Base-by-base conservation (phyloP, 495 filamentous ascomycete species). In the Aspergillus haitiensis region DNA sequence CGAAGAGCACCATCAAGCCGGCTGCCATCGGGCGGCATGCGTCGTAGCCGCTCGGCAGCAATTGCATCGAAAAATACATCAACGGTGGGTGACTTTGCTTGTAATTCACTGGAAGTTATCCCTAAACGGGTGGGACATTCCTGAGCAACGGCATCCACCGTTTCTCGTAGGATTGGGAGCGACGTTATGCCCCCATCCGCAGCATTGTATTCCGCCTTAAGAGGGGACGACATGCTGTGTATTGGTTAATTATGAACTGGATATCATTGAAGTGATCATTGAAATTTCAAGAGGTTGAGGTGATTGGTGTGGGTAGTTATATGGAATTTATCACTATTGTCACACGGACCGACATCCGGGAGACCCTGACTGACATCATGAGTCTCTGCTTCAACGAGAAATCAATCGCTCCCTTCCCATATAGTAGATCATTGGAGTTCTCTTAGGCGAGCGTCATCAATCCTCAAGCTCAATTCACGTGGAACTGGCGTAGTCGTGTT, bases 21-120 rank as follows among this genome's bases (percentile, higher is more conserved):
- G 58, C 75, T 76, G 3, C 75, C 75, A 70, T 78, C 73, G 8
- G 67, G 66, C 15, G 75, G 75, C 73, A 78, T 76, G 64, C 73
- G 73, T 6, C 75, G 71, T 12, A 78, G 64, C 32, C 75, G 64
- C 39, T 78, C 75, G 1, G 59, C 52, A 1, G 75, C 75, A 18
- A 78, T 68, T 4, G 69, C 63, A 54, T 78, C 72, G 48, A 78
- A 76, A 56, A 76, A 75, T 31, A 59, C 60, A 58, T 78, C 73
- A 5, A 76, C 64, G 1, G 63, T 75, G 0, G 72, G 66, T 12
- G 69, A 64, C 18, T 73, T 72, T 37, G 62, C 36, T 16, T 63
- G 70, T 13, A 78, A 66, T 58, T 74, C 67, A 27, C 47, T 63
- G 4, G 72, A 52, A n/a, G 68, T 70, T 7, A 69, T 31, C 6